Conservation (phyloP, 352 stramenopile species). For the Plasmopara viticola region DNA sequence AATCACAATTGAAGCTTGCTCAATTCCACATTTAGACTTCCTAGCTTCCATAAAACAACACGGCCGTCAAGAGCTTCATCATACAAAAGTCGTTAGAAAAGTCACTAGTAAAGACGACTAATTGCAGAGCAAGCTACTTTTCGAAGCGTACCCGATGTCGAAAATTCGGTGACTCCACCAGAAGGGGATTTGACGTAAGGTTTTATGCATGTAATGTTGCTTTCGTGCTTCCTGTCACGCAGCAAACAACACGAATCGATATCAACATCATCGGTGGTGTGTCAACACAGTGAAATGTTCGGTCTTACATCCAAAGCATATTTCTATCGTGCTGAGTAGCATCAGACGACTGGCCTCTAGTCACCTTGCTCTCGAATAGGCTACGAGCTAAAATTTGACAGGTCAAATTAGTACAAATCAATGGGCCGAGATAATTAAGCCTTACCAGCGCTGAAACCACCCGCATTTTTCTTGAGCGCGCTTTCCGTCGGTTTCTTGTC, state of each 20-base stretch:
- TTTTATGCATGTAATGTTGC: slow-evolving; percentile 81
- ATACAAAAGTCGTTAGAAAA: slow-evolving; percentile 1
- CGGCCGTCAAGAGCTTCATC: slow-evolving; percentile 70
- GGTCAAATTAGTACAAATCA: background rate
- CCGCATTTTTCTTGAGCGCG: slow-evolving; percentile 48
- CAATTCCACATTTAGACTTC: slow-evolving; percentile 70
- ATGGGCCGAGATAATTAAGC: background rate
- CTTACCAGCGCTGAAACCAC: slow-evolving; percentile 64
- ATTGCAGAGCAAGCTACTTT: slow-evolving; percentile 1
- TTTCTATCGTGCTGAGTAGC: slow-evolving; percentile 77
- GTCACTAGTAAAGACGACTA: background rate
- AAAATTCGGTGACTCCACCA: slow-evolving; percentile 67
- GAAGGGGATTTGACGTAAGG: slow-evolving; percentile 43
- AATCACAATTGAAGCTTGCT: slow-evolving; percentile 72
- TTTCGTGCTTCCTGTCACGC: slow-evolving; percentile 67
- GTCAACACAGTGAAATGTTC: background rate
- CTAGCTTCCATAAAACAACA: slow-evolving; percentile 75
- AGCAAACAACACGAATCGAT: background rate
- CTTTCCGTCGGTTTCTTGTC: slow-evolving; percentile 69
- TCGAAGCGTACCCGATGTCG: slow-evolving; percentile 58
- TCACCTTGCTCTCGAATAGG: slow-evolving; percentile 84
- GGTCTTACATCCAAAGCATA: slow-evolving; percentile 71
- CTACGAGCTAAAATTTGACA: slow-evolving; percentile 38
- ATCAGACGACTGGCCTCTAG: slow-evolving; percentile 73
- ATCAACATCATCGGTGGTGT: background rate